Percentiles rank a stretch among this genome's conserved stretches.
These are phyloP conservation scores for Orychophragmus violaceus DNA, from an alignment of 345 rosid species.

Conservation along the genomic window DNA sequence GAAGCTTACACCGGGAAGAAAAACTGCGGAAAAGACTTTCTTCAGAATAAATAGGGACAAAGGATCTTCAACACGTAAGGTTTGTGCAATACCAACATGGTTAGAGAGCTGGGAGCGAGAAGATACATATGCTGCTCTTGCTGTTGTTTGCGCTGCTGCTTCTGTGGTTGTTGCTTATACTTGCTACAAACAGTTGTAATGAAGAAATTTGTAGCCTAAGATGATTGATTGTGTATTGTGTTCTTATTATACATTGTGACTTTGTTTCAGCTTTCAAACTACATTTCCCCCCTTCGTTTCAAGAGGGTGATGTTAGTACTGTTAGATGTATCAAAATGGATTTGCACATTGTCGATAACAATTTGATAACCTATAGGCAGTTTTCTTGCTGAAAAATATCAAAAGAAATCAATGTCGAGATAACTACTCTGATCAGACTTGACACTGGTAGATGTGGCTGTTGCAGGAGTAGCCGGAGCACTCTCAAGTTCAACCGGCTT, in stretches of 20 bases:
- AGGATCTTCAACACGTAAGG: slow-evolving; percentile 43
- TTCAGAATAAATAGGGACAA: slow-evolving; percentile 44
- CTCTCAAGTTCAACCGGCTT: slow-evolving; percentile 52
- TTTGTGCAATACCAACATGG: slow-evolving; percentile 64
- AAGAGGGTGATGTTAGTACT: slow-evolving; percentile 2
- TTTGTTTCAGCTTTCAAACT: slow-evolving; percentile 15
- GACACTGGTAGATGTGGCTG: slow-evolving; percentile 43
- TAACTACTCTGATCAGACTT: slow-evolving; percentile 48
- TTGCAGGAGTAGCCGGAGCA: slow-evolving; percentile 34
- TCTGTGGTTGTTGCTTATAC: slow-evolving; percentile 75
- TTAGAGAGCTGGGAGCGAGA: slow-evolving; percentile 88
- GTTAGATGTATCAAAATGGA: slow-evolving; percentile 7
- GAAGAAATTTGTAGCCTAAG: slow-evolving; percentile 6
- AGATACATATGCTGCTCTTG: slow-evolving; percentile 81
- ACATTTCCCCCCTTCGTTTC: slow-evolving; percentile 8
- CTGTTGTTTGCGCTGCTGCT: slow-evolving; percentile 73
- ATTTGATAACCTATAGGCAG: slow-evolving; percentile 12
- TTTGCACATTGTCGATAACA: slow-evolving; percentile 12
- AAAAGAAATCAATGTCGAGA: slow-evolving; percentile 73
- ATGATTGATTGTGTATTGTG: slow-evolving; percentile 18
- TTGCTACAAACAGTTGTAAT: slow-evolving; percentile 61
- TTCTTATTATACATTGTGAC: background rate
- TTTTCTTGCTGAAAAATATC: slow-evolving; percentile 11
- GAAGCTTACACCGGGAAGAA: slow-evolving; percentile 45
- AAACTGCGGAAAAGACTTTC: slow-evolving; percentile 39